Conservation (phyloP, 352 stramenopile genomes). For the Phytophthora aleatoria region DNA sequence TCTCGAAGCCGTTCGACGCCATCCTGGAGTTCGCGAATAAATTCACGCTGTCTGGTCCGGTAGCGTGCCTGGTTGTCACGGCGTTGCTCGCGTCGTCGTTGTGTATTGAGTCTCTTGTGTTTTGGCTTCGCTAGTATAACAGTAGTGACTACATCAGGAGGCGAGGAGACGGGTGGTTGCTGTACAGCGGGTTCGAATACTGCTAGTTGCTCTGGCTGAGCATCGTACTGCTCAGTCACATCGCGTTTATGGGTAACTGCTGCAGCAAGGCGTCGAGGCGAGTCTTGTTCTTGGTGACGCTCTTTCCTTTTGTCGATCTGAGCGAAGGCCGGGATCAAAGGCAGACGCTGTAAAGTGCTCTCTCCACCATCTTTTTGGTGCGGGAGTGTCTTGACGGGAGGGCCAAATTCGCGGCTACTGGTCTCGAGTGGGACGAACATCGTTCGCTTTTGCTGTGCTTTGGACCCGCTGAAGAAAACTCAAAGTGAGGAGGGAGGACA, state of each 20-base stretch:
- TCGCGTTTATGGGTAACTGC: slow-evolving; percentile 1
- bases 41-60: slow-evolving; percentile 32
- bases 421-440: not conserved
- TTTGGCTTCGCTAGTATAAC: slow-evolving; percentile 14
- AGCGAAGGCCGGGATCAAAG: too few species aligned
- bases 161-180: too few species aligned
- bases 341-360: not conserved
- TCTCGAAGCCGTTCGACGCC: slow-evolving; percentile 17
- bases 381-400: not conserved
- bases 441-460: not conserved
- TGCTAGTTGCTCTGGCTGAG: not conserved
- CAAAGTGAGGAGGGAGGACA: slow-evolving; percentile 2
- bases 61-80: slow-evolving; percentile 48
- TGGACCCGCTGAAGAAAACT: not conserved
- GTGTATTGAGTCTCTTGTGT: slow-evolving; percentile 25
- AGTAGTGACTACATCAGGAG: too few species aligned
- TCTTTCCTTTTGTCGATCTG: too few species aligned
- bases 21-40: slow-evolving; percentile 15
- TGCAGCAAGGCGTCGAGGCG: slow-evolving; percentile 1
- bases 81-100: slow-evolving; percentile 41
- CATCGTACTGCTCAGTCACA: not conserved
- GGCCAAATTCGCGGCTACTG: not conserved
- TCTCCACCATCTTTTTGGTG: not conserved
- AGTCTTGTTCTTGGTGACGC: not conserved
- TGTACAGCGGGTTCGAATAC: too few species aligned